Evolutionary conservation across 148 eudicot species (phyloP), one percentile per base, ranked within the genome.

Genomic region (Silene uniflora): DNA sequence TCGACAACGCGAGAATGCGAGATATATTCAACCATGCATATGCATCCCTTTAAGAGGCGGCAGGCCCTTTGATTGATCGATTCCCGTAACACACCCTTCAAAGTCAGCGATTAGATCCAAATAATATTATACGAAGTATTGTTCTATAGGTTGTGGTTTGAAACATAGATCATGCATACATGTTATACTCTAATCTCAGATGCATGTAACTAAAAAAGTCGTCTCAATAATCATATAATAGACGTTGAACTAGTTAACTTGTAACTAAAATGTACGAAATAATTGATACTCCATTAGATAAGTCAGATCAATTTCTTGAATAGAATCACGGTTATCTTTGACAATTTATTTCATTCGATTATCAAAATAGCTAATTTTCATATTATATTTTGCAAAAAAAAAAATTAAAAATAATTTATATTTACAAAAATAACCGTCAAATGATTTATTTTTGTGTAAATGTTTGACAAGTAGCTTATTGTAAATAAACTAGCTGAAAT

Each of bases 71-170:
- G 18, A 24, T 23, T 25, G 5, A 61, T 35, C 3, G 18, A 0
- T 18, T 6, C 4, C 67, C 42, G 0, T 13, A 11, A 63, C 18
- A 27, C 39, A 63, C 12, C 29, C 67, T 39, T 19, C 6, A 66
- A 66, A 66, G 69, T 66, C 69, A 66, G 19, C 68, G 39, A 29
- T 24, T 25, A 13, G 39, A 63, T 63, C 27, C 67, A 63, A 63
- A 63, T 63, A 1, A 27, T 27, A 27, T 27, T 27, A 27, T 27
- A 27, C 29, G 29, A 2, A 27, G 29, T 27, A 27, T 29, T 32
- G 29, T 25, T 14, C 19, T 16, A 18, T 52, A 16, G 32, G 35
- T 32, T 7, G 7, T 47, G 32, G 35, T 32, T 35, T 66, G 46
- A 35, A 66, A 18, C 69, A 32, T 66, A 66, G 18, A 42, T 17